Conservation (phyloP, 2,329 filamentous ascomycete genomes). For the Hirsutella minnesotensis region DNA sequence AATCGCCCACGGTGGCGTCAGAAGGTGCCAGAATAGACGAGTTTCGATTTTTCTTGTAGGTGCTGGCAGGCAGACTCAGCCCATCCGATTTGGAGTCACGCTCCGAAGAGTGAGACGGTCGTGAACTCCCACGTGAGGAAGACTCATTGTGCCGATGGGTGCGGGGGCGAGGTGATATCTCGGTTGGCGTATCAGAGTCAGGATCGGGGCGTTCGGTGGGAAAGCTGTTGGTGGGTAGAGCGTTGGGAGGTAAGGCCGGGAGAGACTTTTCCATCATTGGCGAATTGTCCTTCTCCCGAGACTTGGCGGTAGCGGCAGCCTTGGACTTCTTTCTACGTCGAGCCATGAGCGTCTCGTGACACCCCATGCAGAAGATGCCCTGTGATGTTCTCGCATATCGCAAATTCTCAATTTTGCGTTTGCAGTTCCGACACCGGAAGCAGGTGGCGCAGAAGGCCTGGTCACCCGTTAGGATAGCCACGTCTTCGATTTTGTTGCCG, state of each 20-base stretch:
- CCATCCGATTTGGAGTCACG: conserved; percentile 40
- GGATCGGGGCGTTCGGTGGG: conserved; percentile 46
- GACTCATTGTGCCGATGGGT: conserved; percentile 39
- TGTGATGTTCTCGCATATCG: conserved; percentile 95
- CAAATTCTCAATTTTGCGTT: conserved; percentile 96
- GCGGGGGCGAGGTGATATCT: conserved; percentile 54
- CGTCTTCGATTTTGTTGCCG: conserved; percentile 93
- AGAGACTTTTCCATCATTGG: conserved; percentile 79
- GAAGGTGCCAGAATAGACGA: conserved; percentile 50
- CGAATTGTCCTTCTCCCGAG: conserved; percentile 49
- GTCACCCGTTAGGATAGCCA: conserved; percentile 93
- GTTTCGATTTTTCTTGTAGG: conserved; percentile 67
- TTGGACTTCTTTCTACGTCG: conserved; percentile 79
- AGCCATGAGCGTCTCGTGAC: conserved; percentile 94
- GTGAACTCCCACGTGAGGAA: conserved; percentile 41
- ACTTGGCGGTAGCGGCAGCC: conserved; percentile 45
- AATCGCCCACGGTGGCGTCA: conserved; percentile 34
- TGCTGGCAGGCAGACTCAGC: conserved; percentile 60
- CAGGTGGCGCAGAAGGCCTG: conserved; percentile 96
- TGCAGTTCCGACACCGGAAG: conserved; percentile 96
- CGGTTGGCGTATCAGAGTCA: conserved; percentile 56
- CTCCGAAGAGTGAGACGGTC: conserved; percentile 43
- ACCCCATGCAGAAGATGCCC: conserved; percentile 98
- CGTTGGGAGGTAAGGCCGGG: conserved; percentile 75
- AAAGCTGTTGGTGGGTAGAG: conserved; percentile 50